Conservation (phyloP, 2,329 filamentous ascomycete species). For the Orbilia brochopaga region DNA sequence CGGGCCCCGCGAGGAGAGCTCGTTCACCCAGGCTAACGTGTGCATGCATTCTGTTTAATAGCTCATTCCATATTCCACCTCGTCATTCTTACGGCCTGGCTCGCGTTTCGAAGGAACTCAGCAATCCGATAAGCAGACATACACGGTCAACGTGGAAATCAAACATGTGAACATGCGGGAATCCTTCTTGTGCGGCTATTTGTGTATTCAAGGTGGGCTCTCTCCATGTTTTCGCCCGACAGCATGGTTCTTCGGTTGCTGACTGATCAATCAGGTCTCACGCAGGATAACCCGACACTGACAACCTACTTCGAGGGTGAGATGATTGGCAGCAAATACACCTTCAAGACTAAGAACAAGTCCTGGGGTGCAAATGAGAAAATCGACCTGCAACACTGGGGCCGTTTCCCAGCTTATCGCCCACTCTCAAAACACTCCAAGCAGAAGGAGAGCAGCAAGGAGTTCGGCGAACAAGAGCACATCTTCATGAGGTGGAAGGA, state of each 20-base stretch:
- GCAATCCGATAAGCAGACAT: slow-evolving; percentile 88
- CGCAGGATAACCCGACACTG: slow-evolving; percentile 93
- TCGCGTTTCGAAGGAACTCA: slow-evolving; percentile 90
- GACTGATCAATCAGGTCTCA: slow-evolving; percentile 69
- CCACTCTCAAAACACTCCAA: slow-evolving; percentile 67
- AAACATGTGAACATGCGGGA: slow-evolving; percentile 95
- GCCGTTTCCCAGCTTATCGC: slow-evolving; percentile 83
- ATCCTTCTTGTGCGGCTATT: slow-evolving; percentile 91
- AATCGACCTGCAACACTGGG: slow-evolving; percentile 91
- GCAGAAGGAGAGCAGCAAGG: slow-evolving; percentile 63
- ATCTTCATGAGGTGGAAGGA: slow-evolving; percentile 99
- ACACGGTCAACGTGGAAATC: slow-evolving; percentile 95
- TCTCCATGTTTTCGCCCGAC: neutral
- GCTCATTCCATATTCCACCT: slow-evolving; percentile 79
- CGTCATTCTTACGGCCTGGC: slow-evolving; percentile 82
- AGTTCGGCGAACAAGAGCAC: slow-evolving; percentile 79
- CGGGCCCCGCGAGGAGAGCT: slow-evolving; percentile 11
- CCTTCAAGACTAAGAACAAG: slow-evolving; percentile 87
- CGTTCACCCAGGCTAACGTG: slow-evolving; percentile 22
- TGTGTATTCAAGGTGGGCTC: slow-evolving; percentile 84
- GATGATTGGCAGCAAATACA: slow-evolving; percentile 93
- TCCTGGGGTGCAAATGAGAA: slow-evolving; percentile 92
- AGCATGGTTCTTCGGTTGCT: slow-evolving; percentile 29
- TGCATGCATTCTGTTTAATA: slow-evolving; percentile 57
- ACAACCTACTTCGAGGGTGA: slow-evolving; percentile 99